These are phyloP conservation scores for Diaporthe citrichinensis DNA, from an alignment of 2,329 filamentous ascomycete species.

Conservation along the genomic window DNA sequence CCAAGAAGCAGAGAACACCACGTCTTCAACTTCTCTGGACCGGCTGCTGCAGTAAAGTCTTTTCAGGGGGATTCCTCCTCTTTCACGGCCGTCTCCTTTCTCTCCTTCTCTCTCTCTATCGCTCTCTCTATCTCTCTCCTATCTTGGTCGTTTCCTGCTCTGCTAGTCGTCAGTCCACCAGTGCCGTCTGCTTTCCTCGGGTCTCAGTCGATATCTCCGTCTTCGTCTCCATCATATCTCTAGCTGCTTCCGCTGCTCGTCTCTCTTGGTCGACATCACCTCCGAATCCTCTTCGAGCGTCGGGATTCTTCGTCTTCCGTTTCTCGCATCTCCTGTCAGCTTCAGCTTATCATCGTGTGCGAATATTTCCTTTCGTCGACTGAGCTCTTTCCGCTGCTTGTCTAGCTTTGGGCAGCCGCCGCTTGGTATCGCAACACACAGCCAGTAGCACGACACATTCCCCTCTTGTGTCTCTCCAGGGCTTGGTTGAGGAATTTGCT, in stretches of 20 bases:
- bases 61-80: conserved; percentile 54
- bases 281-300: conserved; percentile 45
- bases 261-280: conserved; percentile 41
- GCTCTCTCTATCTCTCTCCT: conserved; percentile 51
- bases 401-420: conserved; percentile 37
- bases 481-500: conserved; percentile 32
- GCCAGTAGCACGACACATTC: conserved; percentile 31
- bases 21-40: conserved; percentile 54
- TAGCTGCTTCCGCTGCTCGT: conserved; percentile 41
- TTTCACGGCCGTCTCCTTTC: conserved; percentile 59
- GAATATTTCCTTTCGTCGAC: conserved; percentile 41
- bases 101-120: conserved; percentile 52
- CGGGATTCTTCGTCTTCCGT: conserved; percentile 40
- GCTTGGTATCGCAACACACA: conserved; percentile 33
- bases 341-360: conserved; percentile 39
- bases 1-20: conserved; percentile 48
- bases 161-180: conserved; percentile 42
- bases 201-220: conserved; percentile 41
- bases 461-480: conserved; percentile 12
- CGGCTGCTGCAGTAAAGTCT: conserved; percentile 56
- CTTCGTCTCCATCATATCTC: conserved; percentile 44
- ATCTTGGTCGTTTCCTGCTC: conserved; percentile 52
- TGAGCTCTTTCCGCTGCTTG: conserved; percentile 36
- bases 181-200: conserved; percentile 44
- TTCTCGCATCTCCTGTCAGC: conserved; percentile 43